A percentile compares a stretch with the other conserved stretches of the same genome.
Conservation (phyloP, 495 filamentous ascomycete species). For the Annulohypoxylon moriforme region DNA sequence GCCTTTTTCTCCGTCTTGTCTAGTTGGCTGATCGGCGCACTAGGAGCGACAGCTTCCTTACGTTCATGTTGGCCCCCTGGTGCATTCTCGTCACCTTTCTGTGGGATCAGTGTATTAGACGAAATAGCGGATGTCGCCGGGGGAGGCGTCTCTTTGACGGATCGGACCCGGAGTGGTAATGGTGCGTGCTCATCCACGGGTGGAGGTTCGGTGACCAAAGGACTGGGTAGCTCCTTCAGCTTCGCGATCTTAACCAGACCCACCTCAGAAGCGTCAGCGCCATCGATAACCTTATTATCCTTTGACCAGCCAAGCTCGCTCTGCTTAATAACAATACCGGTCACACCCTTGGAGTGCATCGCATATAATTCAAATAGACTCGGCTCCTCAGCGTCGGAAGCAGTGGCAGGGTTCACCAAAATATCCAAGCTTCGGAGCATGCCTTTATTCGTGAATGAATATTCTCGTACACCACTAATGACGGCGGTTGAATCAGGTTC, state of each 20-base stretch:
- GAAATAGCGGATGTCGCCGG: slow-evolving; percentile 26
- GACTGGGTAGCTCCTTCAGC: slow-evolving; percentile 53
- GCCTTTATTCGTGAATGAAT: slow-evolving; percentile 89
- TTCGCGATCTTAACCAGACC: slow-evolving; percentile 65
- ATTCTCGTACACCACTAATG: slow-evolving; percentile 93
- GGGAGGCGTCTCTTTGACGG: slow-evolving; percentile 52
- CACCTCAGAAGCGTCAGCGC: slow-evolving; percentile 77
- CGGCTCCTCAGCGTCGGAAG: slow-evolving; percentile 65
- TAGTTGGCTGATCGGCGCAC: slow-evolving; percentile 51
- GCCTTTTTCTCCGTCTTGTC: slow-evolving; percentile 61
- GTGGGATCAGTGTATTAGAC: slow-evolving; percentile 30
- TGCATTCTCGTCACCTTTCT: slow-evolving; percentile 33
- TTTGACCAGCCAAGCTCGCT: slow-evolving; percentile 88
- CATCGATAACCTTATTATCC: slow-evolving; percentile 83
- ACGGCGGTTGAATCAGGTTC: slow-evolving; percentile 93
- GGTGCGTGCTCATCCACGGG: slow-evolving; percentile 35
- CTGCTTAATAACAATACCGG: slow-evolving; percentile 83
- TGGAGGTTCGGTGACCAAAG: slow-evolving; percentile 48
- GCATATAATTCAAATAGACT: slow-evolving; percentile 93
- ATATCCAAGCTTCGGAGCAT: slow-evolving; percentile 90
- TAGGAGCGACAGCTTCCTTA: slow-evolving; percentile 52
- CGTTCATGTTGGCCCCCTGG: slow-evolving; percentile 48
- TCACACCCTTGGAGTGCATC: slow-evolving; percentile 96
- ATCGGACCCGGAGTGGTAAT: slow-evolving; percentile 53
- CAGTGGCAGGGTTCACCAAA: slow-evolving; percentile 68